Percentiles rank a stretch among this genome's conserved stretches.
phyloP scores from a whole-genome alignment of 2,329 filamentous ascomycete genomes.

The Allantophomopsis lycopodina region DNA sequence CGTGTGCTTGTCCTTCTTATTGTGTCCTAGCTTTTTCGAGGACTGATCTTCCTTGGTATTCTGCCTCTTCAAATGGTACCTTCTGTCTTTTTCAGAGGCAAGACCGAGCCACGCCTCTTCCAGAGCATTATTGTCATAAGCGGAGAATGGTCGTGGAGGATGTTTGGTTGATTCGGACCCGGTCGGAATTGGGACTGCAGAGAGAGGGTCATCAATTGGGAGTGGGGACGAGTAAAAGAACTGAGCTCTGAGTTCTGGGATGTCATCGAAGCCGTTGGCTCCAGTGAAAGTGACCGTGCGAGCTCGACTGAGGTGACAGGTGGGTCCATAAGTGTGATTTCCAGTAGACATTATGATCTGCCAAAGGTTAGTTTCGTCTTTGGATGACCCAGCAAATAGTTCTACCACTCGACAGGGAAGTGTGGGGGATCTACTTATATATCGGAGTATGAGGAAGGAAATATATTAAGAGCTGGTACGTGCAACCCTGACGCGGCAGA shows the following conservation, averaged over 20 bases:
- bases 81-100: constrained; percentile 29
- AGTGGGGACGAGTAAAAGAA: constrained; percentile 79
- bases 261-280: constrained; percentile 24
- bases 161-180: constrained; percentile 38
- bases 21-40: not conserved
- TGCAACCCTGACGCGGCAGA: not conserved
- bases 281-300: constrained; percentile 4
- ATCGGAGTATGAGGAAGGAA: not conserved
- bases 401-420: too few species aligned
- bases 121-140: constrained; percentile 64
- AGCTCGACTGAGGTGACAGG: constrained; percentile 13
- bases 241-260: constrained; percentile 51
- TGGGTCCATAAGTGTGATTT: constrained; percentile 17
- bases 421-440: not conserved
- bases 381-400: too few species aligned
- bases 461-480: not conserved
- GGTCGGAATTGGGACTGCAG: constrained; percentile 39
- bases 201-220: constrained; percentile 81
- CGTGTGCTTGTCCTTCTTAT: constrained; percentile 9
- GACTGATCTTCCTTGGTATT: not conserved
- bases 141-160: constrained; percentile 64
- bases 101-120: constrained; percentile 66
- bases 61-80: constrained; percentile 26
- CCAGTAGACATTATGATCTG: constrained; percentile 13
- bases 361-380: not conserved